These are phyloP conservation scores for Diutina rugosa DNA, from an alignment of 1,139 yeast species.

Conservation along the genomic window DNA sequence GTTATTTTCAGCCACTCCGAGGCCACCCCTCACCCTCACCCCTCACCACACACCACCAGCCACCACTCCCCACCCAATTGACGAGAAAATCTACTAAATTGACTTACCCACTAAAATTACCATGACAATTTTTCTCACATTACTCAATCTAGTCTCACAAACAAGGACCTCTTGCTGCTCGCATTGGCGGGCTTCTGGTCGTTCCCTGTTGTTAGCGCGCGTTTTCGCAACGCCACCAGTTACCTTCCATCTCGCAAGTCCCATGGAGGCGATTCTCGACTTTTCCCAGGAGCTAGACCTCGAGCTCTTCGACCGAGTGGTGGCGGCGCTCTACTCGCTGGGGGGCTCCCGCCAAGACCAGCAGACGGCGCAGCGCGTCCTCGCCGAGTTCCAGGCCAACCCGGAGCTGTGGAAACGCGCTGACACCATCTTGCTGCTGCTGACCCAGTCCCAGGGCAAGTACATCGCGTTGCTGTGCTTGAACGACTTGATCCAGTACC, in stretches of 20 bases:
- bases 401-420: conserved; percentile 95
- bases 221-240: neutral
- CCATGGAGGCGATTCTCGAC: conserved; percentile 41
- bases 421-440: conserved; percentile 73
- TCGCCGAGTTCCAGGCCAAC: conserved; percentile 85
- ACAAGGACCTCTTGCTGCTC: neutral
- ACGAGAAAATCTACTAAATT: too few relatives aligned
- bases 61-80: too few relatives aligned
- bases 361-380: conserved; percentile 53
- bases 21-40: too few relatives aligned
- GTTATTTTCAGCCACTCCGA: too few relatives aligned
- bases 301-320: conserved; percentile 67
- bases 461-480: conserved; percentile 84
- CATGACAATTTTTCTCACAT: too few relatives aligned
- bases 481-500: conserved; percentile 78
- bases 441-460: conserved; percentile 75
- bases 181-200: neutral
- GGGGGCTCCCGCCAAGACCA: conserved; percentile 68
- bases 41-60: too few relatives aligned
- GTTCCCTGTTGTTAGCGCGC: neutral
- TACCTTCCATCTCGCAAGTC: neutral
- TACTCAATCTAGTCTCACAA: too few relatives aligned
- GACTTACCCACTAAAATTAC: too few relatives aligned
- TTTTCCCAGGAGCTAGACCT: conserved; percentile 79
- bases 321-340: conserved; percentile 62